Conservation (phyloP, 495 filamentous ascomycete species). For the Penicillium atrosanguineum region DNA sequence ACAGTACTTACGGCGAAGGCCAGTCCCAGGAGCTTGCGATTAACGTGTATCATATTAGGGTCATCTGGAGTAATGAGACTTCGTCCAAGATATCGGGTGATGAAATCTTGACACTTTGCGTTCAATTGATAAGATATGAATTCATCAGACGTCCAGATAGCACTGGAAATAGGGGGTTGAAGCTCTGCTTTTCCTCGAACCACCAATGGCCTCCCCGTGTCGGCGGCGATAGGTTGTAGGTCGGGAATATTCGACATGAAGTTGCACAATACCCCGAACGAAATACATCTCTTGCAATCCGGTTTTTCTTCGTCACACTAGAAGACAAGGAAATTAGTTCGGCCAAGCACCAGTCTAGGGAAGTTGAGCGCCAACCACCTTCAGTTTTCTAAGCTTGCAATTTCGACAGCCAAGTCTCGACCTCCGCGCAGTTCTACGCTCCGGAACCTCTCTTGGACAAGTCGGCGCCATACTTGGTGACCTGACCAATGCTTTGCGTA, state of each 20-base stretch:
- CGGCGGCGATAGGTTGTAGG: slow-evolving; percentile 33
- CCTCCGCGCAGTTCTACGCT: slow-evolving; percentile 15
- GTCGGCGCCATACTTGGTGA: slow-evolving; percentile 17
- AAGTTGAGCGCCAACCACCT: slow-evolving; percentile 29
- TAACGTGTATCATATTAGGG: slow-evolving; percentile 34
- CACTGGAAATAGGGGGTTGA: slow-evolving; percentile 24
- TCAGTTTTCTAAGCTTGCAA: slow-evolving; percentile 49
- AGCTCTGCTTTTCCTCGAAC: slow-evolving; percentile 14
- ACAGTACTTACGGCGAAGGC: slow-evolving; percentile 34
- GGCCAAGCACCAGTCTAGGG: slow-evolving; percentile 8
- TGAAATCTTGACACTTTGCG: slow-evolving; percentile 36
- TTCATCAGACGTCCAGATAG: slow-evolving; percentile 32
- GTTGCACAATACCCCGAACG: slow-evolving; percentile 45
- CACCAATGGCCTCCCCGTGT: slow-evolving; percentile 17
- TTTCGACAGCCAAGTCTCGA: slow-evolving; percentile 50
- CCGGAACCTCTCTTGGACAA: slow-evolving; percentile 9
- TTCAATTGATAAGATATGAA: slow-evolving; percentile 32
- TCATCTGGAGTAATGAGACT: slow-evolving; percentile 37
- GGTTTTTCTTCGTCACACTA: slow-evolving; percentile 49
- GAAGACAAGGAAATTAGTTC: slow-evolving; percentile 1
- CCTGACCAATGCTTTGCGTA: slow-evolving; percentile 2
- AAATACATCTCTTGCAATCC: slow-evolving; percentile 42
- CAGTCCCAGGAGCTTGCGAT: slow-evolving; percentile 34
- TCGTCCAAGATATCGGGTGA: slow-evolving; percentile 37
- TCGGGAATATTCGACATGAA: slow-evolving; percentile 36